phyloP scores from a whole-genome alignment of 2,329 filamentous ascomycete species.

The Paecilomyces sp. region DNA sequence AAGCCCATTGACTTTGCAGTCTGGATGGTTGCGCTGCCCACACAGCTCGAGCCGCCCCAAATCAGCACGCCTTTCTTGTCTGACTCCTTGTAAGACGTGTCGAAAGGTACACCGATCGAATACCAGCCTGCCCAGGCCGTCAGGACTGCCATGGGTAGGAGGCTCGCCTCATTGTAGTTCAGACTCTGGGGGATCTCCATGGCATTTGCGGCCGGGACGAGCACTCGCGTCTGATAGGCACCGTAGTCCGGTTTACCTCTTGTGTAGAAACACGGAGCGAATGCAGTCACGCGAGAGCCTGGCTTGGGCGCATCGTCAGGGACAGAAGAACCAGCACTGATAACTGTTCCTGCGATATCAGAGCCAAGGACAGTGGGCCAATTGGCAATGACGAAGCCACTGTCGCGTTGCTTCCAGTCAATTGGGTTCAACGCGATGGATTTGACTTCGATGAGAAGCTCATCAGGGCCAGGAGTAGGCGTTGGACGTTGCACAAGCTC shows the following conservation, averaged over 20 bases:
- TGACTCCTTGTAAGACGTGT: conserved; percentile 12
- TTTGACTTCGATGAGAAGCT: conserved; percentile 35
- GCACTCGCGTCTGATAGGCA: conserved; percentile 16
- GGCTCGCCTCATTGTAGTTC: conserved; percentile 17
- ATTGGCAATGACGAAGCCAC: conserved; percentile 11
- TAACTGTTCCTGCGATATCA: conserved; percentile 22
- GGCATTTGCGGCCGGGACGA: conserved; percentile 25
- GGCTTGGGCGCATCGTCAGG: conserved; percentile 11
- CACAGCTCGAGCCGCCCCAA: conserved; percentile 37
- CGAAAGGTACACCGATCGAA: conserved; percentile 15
- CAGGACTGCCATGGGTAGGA: conserved; percentile 19
- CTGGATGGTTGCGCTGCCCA: conserved; percentile 35
- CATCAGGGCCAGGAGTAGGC: conserved; percentile 23
- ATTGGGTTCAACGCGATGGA: conserved; percentile 37
- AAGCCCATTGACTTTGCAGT: conserved; percentile 35
- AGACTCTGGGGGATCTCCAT: conserved; percentile 19
- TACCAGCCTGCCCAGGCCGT: conserved; percentile 19
- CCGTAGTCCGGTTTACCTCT: conserved; percentile 20
- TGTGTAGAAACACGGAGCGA: conserved; percentile 19
- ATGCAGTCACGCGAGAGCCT: conserved; percentile 23
- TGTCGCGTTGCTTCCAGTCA: conserved; percentile 22
- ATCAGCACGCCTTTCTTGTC: conserved; percentile 28
- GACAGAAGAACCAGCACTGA: conserved; percentile 20
- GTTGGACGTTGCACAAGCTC: conserved; percentile 10
- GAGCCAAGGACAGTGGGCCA: conserved; percentile 22